Evolutionary conservation across 2,329 filamentous ascomycete species (phyloP).

Genomic region (Pseudomassariella vexata): DNA sequence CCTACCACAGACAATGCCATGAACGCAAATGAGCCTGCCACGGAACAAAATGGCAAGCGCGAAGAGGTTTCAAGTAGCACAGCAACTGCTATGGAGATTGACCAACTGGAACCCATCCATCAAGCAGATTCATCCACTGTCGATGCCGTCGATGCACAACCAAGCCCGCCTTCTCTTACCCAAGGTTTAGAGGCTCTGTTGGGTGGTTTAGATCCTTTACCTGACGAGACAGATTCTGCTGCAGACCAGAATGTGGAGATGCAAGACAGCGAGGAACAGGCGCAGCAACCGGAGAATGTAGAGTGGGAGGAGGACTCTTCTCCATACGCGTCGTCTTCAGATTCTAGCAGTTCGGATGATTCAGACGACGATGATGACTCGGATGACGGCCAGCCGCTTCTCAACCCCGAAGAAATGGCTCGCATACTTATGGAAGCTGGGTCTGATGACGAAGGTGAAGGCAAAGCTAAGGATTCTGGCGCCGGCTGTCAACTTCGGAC

Average conservation of each 20-base stretch:
- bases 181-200: constrained; percentile 25
- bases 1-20: too few species aligned
- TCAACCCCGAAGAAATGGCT: constrained; percentile 78
- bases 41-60: too few species aligned
- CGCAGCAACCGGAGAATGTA: constrained; percentile 40
- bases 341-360: constrained; percentile 54
- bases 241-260: constrained; percentile 11
- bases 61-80: neutral
- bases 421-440: constrained; percentile 81
- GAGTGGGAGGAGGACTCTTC: constrained; percentile 85
- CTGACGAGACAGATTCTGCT: constrained; percentile 8
- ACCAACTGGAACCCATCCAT: constrained; percentile 3
- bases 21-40: too few species aligned
- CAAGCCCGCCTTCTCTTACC: constrained; percentile 25
- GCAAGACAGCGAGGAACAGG: constrained; percentile 7
- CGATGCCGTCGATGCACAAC: constrained; percentile 13
- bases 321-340: constrained; percentile 63
- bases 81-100: constrained; percentile 10
- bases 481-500: constrained; percentile 58
- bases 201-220: constrained; percentile 20
- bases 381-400: constrained; percentile 62
- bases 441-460: constrained; percentile 69
- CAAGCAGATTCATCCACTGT: neutral
- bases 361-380: constrained; percentile 52
- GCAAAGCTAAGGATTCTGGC: constrained; percentile 38